Evolutionary conservation across 2,329 filamentous ascomycete genomes (phyloP).

Genomic region (Didymella segeticola): DNA sequence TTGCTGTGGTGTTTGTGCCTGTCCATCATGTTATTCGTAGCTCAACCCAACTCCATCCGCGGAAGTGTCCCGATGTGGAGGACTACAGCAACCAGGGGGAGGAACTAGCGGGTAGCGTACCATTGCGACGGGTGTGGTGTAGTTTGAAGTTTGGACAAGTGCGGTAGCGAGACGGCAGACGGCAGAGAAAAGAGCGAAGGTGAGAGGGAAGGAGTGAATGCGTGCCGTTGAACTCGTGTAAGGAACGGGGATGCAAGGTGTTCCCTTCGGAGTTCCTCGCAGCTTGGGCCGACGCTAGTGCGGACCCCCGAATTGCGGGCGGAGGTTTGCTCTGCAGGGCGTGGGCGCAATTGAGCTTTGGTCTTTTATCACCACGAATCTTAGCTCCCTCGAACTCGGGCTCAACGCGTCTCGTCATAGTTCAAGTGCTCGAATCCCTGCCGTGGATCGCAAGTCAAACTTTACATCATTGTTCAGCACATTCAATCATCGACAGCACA

Average conservation of each 20-base stretch:
- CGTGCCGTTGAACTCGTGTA: not conserved
- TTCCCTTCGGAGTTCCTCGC: slow-evolving; percentile 29
- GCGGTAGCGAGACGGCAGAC: not conserved
- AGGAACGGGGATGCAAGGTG: slow-evolving; percentile 42
- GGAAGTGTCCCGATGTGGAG: slow-evolving; percentile 4
- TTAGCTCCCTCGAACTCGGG: not conserved
- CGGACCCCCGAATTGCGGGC: slow-evolving; percentile 8
- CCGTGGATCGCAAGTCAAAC: not conserved
- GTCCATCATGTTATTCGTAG: not conserved
- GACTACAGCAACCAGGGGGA: slow-evolving; percentile 5
- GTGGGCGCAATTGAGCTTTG: not conserved
- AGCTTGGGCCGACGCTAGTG: slow-evolving; percentile 28
- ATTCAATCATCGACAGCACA: too few relatives aligned
- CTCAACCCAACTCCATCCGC: not conserved
- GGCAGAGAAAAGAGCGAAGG: not conserved
- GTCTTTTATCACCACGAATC: not conserved
- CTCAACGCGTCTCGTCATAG: not conserved
- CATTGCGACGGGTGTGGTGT: slow-evolving; percentile 17
- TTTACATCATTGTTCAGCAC: not conserved
- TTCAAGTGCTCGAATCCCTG: not conserved
- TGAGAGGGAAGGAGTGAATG: slow-evolving; percentile 6
- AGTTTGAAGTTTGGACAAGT: not conserved
- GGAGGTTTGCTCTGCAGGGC: slow-evolving; percentile 30
- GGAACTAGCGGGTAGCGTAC: slow-evolving; percentile 16
- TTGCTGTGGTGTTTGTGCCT: slow-evolving; percentile 87